Evolutionary conservation across 352 stramenopile genomes (phyloP).

Genomic region (Plasmopara viticola): DNA sequence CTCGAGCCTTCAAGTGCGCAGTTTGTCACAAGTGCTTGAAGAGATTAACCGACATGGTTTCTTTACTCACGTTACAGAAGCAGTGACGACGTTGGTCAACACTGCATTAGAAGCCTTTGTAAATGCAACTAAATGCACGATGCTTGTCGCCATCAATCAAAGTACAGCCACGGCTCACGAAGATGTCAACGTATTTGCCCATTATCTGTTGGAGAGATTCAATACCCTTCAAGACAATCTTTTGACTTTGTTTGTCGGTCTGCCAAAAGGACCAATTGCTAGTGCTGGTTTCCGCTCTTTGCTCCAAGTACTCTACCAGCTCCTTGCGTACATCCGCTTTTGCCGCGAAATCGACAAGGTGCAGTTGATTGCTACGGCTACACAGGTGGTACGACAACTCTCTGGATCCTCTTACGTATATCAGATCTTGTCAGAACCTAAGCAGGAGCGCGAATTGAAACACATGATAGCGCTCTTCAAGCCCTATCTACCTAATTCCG

Average conservation of each 20-base stretch:
- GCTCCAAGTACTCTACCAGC: slow-evolving; percentile 55
- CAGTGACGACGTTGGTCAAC: slow-evolving; percentile 23
- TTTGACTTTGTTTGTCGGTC: slow-evolving; percentile 53
- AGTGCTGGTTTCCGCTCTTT: slow-evolving; percentile 41
- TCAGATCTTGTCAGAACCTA: slow-evolving; percentile 38
- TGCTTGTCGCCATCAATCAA: slow-evolving; percentile 36
- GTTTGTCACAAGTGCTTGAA: slow-evolving; percentile 45
- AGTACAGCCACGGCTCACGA: slow-evolving; percentile 3
- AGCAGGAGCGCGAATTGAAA: slow-evolving; percentile 43
- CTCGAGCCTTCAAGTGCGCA: slow-evolving; percentile 48
- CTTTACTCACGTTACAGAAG: slow-evolving; percentile 19
- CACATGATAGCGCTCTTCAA: slow-evolving; percentile 36
- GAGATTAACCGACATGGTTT: slow-evolving; percentile 32
- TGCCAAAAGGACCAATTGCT: slow-evolving; percentile 26
- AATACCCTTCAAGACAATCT: slow-evolving; percentile 57
- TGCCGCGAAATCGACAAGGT: slow-evolving; percentile 35
- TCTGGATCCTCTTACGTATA: slow-evolving; percentile 58
- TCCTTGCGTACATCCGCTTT: slow-evolving; percentile 49
- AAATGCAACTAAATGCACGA: slow-evolving; percentile 31
- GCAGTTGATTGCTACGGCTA: slow-evolving; percentile 31
- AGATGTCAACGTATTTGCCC: slow-evolving; percentile 20
- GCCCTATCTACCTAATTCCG: slow-evolving; percentile 18
- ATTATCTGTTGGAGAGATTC: slow-evolving; percentile 44
- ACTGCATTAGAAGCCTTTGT: slow-evolving; percentile 28
- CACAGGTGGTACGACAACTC: slow-evolving; percentile 42